Conservation (phyloP, 768 basidiomycete species). For the Phanerochaete carnosa region DNA sequence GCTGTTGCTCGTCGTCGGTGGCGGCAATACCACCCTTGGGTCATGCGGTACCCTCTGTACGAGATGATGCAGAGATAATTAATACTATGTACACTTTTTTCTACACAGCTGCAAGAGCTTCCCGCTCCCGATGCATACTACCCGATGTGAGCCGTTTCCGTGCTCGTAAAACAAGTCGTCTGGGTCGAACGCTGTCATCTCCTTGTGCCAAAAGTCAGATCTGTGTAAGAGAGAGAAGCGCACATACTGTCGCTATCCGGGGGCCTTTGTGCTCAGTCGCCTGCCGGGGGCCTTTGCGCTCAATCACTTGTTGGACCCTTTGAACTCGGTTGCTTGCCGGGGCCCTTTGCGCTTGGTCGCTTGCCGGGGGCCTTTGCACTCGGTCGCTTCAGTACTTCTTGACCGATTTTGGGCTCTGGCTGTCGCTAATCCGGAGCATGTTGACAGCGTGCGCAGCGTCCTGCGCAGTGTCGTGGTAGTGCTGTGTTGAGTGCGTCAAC, state of each 20-base stretch:
- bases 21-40: no score
- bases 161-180: slow-evolving; percentile 55
- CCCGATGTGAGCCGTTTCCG: slow-evolving; percentile 26
- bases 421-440: slow-evolving; percentile 23
- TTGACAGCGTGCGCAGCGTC: neutral
- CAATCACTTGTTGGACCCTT: no score
- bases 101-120: no score
- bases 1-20: no score
- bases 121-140: no score
- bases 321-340: no score
- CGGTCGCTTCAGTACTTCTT: slow-evolving; percentile 44
- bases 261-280: slow-evolving; percentile 59
- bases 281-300: slow-evolving; percentile 91
- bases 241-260: slow-evolving; percentile 44
- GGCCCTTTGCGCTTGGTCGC: no score
- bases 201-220: neutral
- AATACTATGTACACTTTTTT: no score
- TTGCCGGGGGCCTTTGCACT: slow-evolving; percentile 91
- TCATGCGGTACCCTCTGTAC: no score
- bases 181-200: slow-evolving; percentile 46
- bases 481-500: slow-evolving; percentile 6
- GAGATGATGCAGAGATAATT: no score
- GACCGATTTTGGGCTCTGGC: slow-evolving; percentile 14
- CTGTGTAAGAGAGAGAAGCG: neutral
- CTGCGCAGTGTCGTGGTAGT: slow-evolving; percentile 1